phyloP scores from a whole-genome alignment of 2,329 filamentous ascomycete species.

The Clarireedia paspali region DNA sequence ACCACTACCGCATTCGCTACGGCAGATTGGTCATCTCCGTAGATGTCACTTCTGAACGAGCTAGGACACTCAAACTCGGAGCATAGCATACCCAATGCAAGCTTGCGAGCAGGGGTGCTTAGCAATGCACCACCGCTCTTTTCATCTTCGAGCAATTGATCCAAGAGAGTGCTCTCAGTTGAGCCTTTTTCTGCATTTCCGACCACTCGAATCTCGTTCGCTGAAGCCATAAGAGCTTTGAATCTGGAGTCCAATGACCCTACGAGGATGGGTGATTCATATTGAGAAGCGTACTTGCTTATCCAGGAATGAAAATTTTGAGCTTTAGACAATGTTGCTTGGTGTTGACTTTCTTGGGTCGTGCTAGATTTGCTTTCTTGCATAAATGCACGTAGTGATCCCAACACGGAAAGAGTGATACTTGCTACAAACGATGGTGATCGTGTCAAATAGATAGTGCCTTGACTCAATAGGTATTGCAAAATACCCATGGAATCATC shows the following conservation, averaged over 20 bases:
- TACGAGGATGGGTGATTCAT: conserved; percentile 37
- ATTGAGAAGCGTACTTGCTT: conserved; percentile 56
- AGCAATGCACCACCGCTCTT: conserved; percentile 55
- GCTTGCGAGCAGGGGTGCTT: conserved; percentile 58
- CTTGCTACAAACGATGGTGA: conserved; percentile 73
- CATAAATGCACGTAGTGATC: conserved; percentile 70
- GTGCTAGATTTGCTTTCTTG: conserved; percentile 68
- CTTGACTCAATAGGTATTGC: conserved; percentile 71
- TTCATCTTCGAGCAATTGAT: conserved; percentile 73
- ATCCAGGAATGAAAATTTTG: conserved; percentile 75
- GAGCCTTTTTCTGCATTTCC: conserved; percentile 64
- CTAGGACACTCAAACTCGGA: conserved; percentile 60
- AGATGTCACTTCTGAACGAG: conserved; percentile 55
- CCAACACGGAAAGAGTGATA: conserved; percentile 68
- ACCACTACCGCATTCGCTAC: conserved; percentile 56
- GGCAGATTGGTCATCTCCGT: conserved; percentile 60
- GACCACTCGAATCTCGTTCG: conserved; percentile 56
- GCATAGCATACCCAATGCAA: conserved; percentile 68
- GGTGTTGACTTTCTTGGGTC: conserved; percentile 78
- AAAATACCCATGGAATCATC: conserved; percentile 84
- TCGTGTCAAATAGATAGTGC: conserved; percentile 54
- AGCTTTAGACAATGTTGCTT: conserved; percentile 67
- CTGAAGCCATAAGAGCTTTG: conserved; percentile 61
- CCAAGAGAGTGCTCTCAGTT: conserved; percentile 69
- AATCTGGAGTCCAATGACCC: conserved; percentile 45